Evolutionary conservation across 2,329 filamentous ascomycete genomes (phyloP), one percentile per base, ranked within the genome.

Genomic region (Aspergillus puulaauensis): DNA sequence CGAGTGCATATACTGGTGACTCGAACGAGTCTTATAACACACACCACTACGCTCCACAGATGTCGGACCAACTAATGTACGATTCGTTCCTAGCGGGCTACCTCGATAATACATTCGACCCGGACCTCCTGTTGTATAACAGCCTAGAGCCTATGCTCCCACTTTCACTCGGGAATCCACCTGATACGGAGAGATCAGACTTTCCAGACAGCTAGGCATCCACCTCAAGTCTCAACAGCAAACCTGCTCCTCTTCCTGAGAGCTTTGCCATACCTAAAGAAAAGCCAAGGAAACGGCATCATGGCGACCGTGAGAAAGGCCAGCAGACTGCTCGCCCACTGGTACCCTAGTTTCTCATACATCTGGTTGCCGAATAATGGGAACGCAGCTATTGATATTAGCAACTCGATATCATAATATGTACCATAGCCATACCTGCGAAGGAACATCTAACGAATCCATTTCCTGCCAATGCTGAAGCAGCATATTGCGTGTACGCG

Each of bases 361-460:
- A 77, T 55, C 5, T 40, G 56, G 17, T 83, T 79, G 6, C 87
- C 87, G 68, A 91, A 91, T 2, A 91, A 75, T 9, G 89, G 88
- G 64, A 91, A 91, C 2, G 83, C 84, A 56, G 89, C 90, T 56
- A 11, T 14, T 4, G 0, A 33, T 11, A 35, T 48, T 35, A 48
- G 27, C 44, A 31, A n/a, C 23, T 3, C 6, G 3, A 11, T 19
- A 6, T 9, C 6, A 27, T 21, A 15, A 27, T 23, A 3, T 19
- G 6, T 15, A 15, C 9, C 3, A 15, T 7, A 12, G 19, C n/a
- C 37, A 33, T 33, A 52, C 37, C 49, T 19, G 87, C 91, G 76
- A 93, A 93, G 9, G 82, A 79, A 62, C 86, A 90, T 56, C 91
- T 82, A 51, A 88, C 83, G 70, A 93, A 90, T 35, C 86, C 87